A percentile compares a stretch with the other conserved stretches of the same genome.
These are phyloP conservation scores for Suhomyces guaymorum DNA, from an alignment of 1,139 yeast genomes.

Conservation along the genomic window DNA sequence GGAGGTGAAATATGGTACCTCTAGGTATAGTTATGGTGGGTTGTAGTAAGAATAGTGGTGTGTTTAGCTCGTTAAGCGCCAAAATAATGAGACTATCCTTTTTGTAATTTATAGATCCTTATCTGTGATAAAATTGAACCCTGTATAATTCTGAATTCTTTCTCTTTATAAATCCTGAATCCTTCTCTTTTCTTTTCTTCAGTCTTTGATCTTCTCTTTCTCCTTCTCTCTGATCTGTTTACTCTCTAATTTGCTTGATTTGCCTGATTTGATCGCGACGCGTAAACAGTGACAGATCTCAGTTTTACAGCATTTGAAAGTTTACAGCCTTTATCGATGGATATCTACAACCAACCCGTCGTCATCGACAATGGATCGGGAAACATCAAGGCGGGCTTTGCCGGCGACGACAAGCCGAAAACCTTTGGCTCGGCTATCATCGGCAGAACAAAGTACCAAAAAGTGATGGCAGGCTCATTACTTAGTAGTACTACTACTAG, in stretches of 20 bases:
- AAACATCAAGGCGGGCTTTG: slow-evolving; percentile 83
- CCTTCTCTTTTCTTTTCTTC: background rate
- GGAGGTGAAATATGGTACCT: no score
- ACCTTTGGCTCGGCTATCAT: slow-evolving; percentile 53
- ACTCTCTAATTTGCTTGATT: background rate
- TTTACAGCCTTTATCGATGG: slow-evolving; percentile 8
- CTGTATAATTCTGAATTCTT: no score
- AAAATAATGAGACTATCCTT: no score
- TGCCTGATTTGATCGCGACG: background rate
- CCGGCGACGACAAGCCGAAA: slow-evolving; percentile 85
- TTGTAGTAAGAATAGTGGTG: no score
- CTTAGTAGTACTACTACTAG: slow-evolving; percentile 30
- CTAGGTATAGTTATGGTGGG: no score
- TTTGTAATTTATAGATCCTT: no score
- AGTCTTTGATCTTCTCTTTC: background rate
- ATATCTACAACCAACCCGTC: slow-evolving; percentile 74
- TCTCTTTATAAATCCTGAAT: no score
- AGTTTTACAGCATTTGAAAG: no score
- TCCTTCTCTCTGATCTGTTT: background rate
- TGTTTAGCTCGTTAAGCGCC: no score
- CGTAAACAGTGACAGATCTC: no score
- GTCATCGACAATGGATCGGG: slow-evolving; percentile 96
- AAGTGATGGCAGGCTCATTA: slow-evolving; percentile 81
- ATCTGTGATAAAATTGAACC: no score
- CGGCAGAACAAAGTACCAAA: slow-evolving; percentile 82